Evolutionary conservation across 1,139 yeast species (phyloP).

Genomic region (Kluyveromyces sp.): DNA sequence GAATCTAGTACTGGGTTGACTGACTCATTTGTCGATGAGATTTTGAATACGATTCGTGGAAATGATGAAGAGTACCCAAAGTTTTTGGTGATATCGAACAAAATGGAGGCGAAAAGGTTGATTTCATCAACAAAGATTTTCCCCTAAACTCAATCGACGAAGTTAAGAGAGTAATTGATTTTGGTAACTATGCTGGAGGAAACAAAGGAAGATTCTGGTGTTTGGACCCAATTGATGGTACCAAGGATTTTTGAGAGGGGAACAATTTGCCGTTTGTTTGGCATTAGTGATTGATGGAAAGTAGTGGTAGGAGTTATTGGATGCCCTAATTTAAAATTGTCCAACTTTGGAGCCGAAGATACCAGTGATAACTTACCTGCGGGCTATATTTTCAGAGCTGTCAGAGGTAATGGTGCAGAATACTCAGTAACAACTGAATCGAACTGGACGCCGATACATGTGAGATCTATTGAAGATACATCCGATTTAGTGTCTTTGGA

Average conservation of each 20-base stretch:
- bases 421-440: constrained; percentile 37
- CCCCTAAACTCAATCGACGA: constrained; percentile 35
- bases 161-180: constrained; percentile 62
- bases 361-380: constrained; percentile 14
- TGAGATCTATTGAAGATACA: constrained; percentile 33
- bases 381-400: constrained; percentile 54
- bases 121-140: constrained; percentile 32
- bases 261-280: constrained; percentile 92
- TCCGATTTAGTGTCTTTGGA: constrained; percentile 58
- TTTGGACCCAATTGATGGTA: constrained; percentile 95
- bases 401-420: constrained; percentile 65
- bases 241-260: constrained; percentile 91
- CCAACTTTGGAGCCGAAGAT: constrained; percentile 27
- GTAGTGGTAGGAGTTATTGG: constrained; percentile 91
- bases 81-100: constrained; percentile 9
- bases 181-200: constrained; percentile 76
- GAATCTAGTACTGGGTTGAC: constrained; percentile 59
- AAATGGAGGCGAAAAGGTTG: constrained; percentile 24
- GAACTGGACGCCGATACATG: constrained; percentile 33
- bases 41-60: constrained; percentile 42
- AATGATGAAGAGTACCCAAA: constrained; percentile 29
- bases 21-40: constrained; percentile 40
- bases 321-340: constrained; percentile 66
- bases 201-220: constrained; percentile 86
- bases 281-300: constrained; percentile 75